Evolutionary conservation across 2,329 filamentous ascomycete genomes (phyloP).

Genomic region (Fusarium piperis): DNA sequence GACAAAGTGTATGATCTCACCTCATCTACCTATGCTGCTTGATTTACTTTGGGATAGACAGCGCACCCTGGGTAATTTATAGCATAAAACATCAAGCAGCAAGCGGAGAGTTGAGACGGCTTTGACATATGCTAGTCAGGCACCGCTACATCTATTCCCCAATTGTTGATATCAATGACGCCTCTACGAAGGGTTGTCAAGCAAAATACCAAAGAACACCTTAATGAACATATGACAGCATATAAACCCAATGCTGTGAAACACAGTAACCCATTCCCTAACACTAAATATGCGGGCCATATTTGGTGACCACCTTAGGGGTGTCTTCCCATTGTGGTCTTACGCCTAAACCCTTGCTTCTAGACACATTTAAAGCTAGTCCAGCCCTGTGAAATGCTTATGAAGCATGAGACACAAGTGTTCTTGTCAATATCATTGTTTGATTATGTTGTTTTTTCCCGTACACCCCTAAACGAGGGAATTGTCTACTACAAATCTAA

Average conservation of each 20-base stretch:
- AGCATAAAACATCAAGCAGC: not conserved
- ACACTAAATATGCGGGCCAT: no score
- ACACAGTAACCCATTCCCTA: no score
- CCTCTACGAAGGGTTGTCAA: no score
- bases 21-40: not conserved
- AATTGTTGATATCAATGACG: no score
- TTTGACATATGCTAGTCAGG: not conserved
- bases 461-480: not conserved
- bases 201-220: no score
- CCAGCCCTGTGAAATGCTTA: not conserved
- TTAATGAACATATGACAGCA: no score
- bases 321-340: not conserved
- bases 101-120: not conserved
- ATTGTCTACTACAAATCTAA: not conserved
- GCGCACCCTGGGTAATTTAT: not conserved
- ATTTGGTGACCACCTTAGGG: not conserved
- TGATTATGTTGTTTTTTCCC: not conserved
- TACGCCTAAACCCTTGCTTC: not conserved
- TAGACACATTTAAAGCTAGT: not conserved
- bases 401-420: not conserved
- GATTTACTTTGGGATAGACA: not conserved
- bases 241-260: no score
- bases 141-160: not conserved
- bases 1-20: not conserved
- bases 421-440: not conserved